Evolutionary conservation across 441 rosid genomes (phyloP).

Genomic region (Adansonia grandidieri): DNA sequence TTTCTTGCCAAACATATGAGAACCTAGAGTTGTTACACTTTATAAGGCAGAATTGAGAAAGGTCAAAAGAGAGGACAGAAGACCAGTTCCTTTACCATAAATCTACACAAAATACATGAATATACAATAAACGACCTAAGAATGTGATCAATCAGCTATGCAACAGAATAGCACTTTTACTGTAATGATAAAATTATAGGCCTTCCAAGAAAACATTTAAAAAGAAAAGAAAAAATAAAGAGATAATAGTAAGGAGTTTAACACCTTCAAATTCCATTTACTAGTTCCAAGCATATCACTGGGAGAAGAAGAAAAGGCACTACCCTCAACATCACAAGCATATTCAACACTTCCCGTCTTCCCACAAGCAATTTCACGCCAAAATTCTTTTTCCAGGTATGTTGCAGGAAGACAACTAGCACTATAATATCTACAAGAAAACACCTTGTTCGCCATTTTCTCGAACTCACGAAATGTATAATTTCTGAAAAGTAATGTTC

Average conservation of each 20-base stretch:
- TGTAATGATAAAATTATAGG: not conserved
- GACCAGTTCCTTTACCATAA: not conserved
- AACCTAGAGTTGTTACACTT: not conserved
- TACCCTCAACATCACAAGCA: constrained; percentile 99
- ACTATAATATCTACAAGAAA: constrained; percentile 93
- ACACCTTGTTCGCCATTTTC: constrained; percentile 98
- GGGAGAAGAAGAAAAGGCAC: constrained; percentile 93
- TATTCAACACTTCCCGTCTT: constrained; percentile 97
- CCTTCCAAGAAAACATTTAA: constrained; percentile 13
- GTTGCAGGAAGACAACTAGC: constrained; percentile 85
- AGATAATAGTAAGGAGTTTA: constrained; percentile 37
- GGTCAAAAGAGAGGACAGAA: not conserved
- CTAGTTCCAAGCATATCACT: constrained; percentile 90
- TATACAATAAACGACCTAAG: not conserved
- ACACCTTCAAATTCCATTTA: constrained; percentile 98
- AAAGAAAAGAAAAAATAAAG: constrained; percentile 17
- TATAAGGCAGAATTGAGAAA: not conserved
- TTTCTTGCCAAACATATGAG: not conserved
- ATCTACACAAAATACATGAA: not conserved
- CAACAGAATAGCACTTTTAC: not conserved
- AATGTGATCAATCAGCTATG: constrained; percentile 20
- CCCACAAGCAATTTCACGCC: constrained; percentile 95
- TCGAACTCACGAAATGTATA: constrained; percentile 95
- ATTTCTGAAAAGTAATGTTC: constrained; percentile 63
- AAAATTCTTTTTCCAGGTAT: constrained; percentile 98